These are phyloP conservation scores for Russula emetica DNA, from an alignment of 768 basidiomycete genomes.

Conservation along the genomic window DNA sequence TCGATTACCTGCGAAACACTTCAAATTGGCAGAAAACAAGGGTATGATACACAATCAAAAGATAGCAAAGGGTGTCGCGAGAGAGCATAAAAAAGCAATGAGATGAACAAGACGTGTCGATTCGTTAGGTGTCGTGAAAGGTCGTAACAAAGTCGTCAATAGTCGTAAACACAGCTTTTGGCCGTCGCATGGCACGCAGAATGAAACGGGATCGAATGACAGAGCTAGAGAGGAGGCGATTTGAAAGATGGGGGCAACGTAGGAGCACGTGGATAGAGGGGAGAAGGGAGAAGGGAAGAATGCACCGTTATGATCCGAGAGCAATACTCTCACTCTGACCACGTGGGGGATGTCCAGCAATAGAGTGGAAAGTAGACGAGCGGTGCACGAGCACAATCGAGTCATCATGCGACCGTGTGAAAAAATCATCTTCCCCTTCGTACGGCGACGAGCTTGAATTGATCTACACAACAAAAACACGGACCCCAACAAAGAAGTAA, in stretches of 20 bases:
- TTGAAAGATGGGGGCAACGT: no score
- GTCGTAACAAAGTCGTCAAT: constrained; percentile 22
- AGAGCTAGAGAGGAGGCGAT: neutral
- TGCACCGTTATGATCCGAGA: constrained; percentile 31
- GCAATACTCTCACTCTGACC: constrained; percentile 35
- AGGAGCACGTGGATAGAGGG: neutral
- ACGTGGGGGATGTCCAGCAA: constrained; percentile 30
- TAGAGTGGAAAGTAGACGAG: constrained; percentile 24
- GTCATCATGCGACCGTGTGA: constrained; percentile 56
- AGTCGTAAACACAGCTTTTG: neutral
- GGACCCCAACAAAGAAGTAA: neutral
- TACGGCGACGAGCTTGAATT: constrained; percentile 76
- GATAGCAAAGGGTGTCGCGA: constrained; percentile 18
- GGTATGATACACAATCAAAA: constrained; percentile 6
- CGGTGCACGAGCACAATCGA: constrained; percentile 37
- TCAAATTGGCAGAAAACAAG: neutral
- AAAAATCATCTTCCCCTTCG: constrained; percentile 72
- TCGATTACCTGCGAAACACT: constrained; percentile 6
- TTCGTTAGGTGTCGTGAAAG: constrained; percentile 17
- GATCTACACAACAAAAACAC: constrained; percentile 45
- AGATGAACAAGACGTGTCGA: neutral
- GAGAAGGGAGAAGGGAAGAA: no score
- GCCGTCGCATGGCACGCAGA: no score
- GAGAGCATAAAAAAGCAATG: constrained; percentile 7
- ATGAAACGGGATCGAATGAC: no score